Conservation (phyloP, 2,329 filamentous ascomycete species). For the Fusarium fracticaudum region DNA sequence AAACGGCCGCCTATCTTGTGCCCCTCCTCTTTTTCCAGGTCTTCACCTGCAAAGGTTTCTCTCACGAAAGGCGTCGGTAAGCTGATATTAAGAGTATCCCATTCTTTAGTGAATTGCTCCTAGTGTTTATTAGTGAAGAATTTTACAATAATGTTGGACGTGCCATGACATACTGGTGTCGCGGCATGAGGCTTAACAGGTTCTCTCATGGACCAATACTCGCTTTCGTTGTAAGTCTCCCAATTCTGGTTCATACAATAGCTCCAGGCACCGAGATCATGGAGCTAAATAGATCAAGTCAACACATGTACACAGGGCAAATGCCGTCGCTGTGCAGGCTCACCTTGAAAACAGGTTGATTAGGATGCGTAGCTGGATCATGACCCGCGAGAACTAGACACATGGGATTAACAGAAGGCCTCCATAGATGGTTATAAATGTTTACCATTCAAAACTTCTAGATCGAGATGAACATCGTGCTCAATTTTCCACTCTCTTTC, state of each 20-base stretch:
- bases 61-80: background rate
- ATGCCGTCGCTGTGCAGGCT: background rate
- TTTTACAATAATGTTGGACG: background rate
- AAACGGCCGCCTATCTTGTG: slow-evolving; percentile 40
- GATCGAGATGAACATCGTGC: slow-evolving; percentile 45
- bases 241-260: slow-evolving; percentile 31
- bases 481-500: slow-evolving; percentile 6
- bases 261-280: slow-evolving; percentile 43
- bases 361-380: slow-evolving; percentile 11
- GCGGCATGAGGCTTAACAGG: slow-evolving; percentile 33
- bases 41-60: slow-evolving; percentile 17
- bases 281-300: slow-evolving; percentile 31
- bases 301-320: background rate
- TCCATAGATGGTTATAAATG: background rate
- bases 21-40: background rate
- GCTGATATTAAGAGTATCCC: background rate
- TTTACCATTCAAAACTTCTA: slow-evolving; percentile 46
- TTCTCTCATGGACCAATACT: slow-evolving; percentile 31
- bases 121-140: slow-evolving; percentile 18
- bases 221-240: background rate
- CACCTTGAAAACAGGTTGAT: slow-evolving; percentile 42
- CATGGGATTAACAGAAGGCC: background rate
- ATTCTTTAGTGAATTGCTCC: slow-evolving; percentile 41
- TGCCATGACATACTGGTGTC: slow-evolving; percentile 36
- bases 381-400: slow-evolving; percentile 35